Evolutionary conservation across 1,284 basidiomycete genomes (phyloP), one percentile per base, ranked within the genome.

Genomic region (Rhodotorula sp.): DNA sequence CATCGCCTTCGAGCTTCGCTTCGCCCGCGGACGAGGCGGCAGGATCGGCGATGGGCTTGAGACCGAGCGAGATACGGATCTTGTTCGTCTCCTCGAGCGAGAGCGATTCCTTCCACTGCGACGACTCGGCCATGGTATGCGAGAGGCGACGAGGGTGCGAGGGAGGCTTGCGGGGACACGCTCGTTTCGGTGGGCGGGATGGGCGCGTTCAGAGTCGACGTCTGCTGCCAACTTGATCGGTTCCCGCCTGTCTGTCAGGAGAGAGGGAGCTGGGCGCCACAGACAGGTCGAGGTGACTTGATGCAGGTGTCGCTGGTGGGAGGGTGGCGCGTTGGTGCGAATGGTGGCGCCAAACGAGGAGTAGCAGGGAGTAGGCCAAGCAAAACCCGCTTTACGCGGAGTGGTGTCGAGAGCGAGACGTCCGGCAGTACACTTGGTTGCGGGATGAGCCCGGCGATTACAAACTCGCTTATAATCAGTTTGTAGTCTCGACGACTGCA

Each of bases 41-140:
- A 34, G 81, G 84, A 74, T 91, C 92, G 7, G 88, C 89, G 66
- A 99, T 86, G 48, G 95, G 95, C 80, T 94, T 92, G 73, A 99
- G 88, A 76, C 96, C 96, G 55, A 98, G 86, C 13, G 89, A 90
- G 73, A 96, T 87, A 83, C 96, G 92, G 79, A 97, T 92, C 82
- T 91, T 93, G 85, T 98, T 98, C 64, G 94, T 97, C 85, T 99
- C 96, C 80, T 97, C 94, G 79, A 99, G 86, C 76, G 90, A 89
- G 79, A 96, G 89, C 79, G 90, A 89, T 81, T 93, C 89, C 67
- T 81, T 81, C 69, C 74, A 75, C 34, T 65, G 59, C 6, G 62
- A 53, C 20, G 65, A 49, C 17, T 71, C 61, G 36, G 61, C 47
- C 68, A 70, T 70, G 24, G 49, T 34, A n/a, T 17, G 24, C 13